Base-by-base conservation (phyloP, 1,284 basidiomycete genomes). In the Fistulina hepatica region DNA sequence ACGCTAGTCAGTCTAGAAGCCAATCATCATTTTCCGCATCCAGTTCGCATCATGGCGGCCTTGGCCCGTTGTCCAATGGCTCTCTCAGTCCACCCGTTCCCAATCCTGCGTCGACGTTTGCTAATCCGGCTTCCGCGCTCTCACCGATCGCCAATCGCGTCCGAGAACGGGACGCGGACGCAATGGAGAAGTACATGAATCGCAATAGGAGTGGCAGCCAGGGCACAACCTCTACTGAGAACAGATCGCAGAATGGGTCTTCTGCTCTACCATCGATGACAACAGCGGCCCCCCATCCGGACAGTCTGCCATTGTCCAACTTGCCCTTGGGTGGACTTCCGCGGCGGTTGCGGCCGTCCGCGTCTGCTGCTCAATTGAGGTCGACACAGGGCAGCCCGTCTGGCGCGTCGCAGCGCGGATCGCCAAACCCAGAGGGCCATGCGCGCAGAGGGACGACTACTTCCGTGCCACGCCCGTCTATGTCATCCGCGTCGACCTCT, bases 121-220 rank as follows among this genome's bases (percentile, higher is more conserved):
- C 53, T 27, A 54, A 56, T 21, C 55, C 68, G 30, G 59, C 62
- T 8, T 66, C 69, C 33, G 68, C 71, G 21, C 53, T 83, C 42
- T 80, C 84, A 7, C 81, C 80, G 2, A 71, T 88, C 40, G 80
- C 77, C 13, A 78, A 64, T 44, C 77, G 82, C 21, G 79, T 88
- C 65, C 70, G 76, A 47, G 79, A 85, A 58, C 68, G 75, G 40
- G 84, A 88, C 52, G 82, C 82, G 19, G 80, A 81, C 54, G 84
- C 83, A 19, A 84, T 82, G 64, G 81, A 85, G 53, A 82, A 84
- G 51, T 88, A 86, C 53, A 67, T 83, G 54, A 64, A 71, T 44
- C 72, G 83, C 37, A 81, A 81, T 61, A 69, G 82, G 38, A 85
- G 81, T 54, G 82, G 80, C 36, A 85, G 83, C 51, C 72, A 68